Base-by-base conservation (phyloP, 2,329 filamentous ascomycete genomes). In the Scopulariopsis brevicaulis region DNA sequence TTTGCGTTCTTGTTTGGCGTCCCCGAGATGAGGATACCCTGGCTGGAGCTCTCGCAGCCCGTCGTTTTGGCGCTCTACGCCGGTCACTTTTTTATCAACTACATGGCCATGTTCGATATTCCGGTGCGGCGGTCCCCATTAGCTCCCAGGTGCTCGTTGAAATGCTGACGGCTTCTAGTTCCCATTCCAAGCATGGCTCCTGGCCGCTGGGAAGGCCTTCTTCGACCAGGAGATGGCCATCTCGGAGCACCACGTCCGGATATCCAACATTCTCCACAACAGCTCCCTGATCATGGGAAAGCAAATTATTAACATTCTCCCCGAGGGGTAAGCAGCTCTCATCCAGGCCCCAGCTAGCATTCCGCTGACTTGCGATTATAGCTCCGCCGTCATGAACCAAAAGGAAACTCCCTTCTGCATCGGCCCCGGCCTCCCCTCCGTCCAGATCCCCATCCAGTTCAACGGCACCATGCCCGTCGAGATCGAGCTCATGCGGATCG, bases 281-380 rank as follows among this genome's bases (percentile, higher is more conserved):
- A 83, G 90, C 35, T 96, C 92, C 24, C 80, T 97, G 66, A 97
- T 99, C 62, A 81, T 96, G 73, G 94, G 94, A 67, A 94, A 91
- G 70, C 92, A 97, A 74, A 96, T 96, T 65, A 93, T 99, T 71
- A 94, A 99, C 69, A 96, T 99, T 67, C 77, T 99, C 58, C 94
- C 94, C 1, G 94, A 99, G 77, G 95, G 95, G 76, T 87, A 70
- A 64, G 78, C 11, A 3, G 35, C 5, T 20, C 25, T 18, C n/a
- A 10, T 32, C n/a, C 2, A 11, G 15, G 7, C 68, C 22, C 15
- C n/a, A 10, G 8, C 28, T 18, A 24, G 20, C n/a, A 20, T 53
- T n/a, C 15, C 28, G n/a, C n/a, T 40, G 28, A 20, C 60, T 53
- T 14, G 22, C 50, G 12, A 57, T 20, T 59, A 37, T 65, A 88